Base-by-base conservation (phyloP, 176 grass and related monocot genomes). In the Alloteropsis semialata region DNA sequence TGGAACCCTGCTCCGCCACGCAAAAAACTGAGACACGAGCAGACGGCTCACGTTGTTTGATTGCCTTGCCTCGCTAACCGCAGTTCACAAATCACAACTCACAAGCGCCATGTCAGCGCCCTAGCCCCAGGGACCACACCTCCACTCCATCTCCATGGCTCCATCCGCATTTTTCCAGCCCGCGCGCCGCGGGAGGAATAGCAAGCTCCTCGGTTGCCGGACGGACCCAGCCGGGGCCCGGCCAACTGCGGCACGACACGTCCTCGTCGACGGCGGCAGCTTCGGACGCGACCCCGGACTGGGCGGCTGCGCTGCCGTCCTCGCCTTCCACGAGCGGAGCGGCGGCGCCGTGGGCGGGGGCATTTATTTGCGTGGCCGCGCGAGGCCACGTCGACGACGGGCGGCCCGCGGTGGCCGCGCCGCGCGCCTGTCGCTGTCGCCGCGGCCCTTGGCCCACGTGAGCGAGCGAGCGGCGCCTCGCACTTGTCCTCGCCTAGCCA, bases 381-480 rank as follows among this genome's bases (percentile, higher is more conserved):
- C 46, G 28, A 66, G 87, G 66, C 19, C 58, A 74, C 65, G 46
- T 73, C 75, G 67, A 46, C 67, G 74, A 22, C 28, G 56, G 2
- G 15, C 65, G 25, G 29, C 28, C 36, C 36, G 74, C 80, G 74
- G 86, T 79, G 74, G 70, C 50, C 53, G 39, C 37, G 37, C 18
- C 48, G 69, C 12, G n/a, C 16, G 70, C 38, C 77, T 36, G 84
- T 33, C 37, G 44, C 46, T 9, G 78, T 87, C 69, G 63, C 64
- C 3, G 14, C 44, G 0, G 10, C 19, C 4, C 45, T 28, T n/a
- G 55, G 68, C 25, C 77, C 68, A 15, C 68, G 18, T 63, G 61
- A 39, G 61, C 19, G 61, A 39, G 61, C 19, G 53, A 16, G 81
- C 73, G 50, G 56, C 68, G 61, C 69, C 22, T 12, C 46, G 15